Evolutionary conservation across 768 basidiomycete genomes (phyloP), one percentile per base, ranked within the genome.

Genomic region (Boletus sp.): DNA sequence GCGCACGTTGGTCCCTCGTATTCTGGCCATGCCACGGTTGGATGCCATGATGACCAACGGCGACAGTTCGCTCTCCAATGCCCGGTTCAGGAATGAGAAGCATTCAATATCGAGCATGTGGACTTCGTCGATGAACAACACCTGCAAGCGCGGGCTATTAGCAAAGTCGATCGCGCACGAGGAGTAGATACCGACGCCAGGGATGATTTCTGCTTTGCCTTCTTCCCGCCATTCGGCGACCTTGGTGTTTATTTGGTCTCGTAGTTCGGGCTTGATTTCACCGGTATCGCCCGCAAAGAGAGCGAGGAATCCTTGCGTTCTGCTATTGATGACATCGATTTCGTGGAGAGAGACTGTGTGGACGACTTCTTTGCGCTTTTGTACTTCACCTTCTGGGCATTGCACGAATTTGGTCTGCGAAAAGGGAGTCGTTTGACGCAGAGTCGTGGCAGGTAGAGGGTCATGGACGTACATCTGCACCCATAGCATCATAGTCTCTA

Each of bases 51-150:
- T 94, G 37, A 99, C 96, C 52, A 98, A 77, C 1, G 96, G 96
- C 1, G 96, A 87, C 1, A 98, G 80, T 59, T 96, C 95, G 58
- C 87, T 87, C 71, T 99, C 96, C 47, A 99, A 79, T 2, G 96
- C 96, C 35, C 96, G 86, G 71, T 99, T 99, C 57, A 99, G 79
- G 82, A 95, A 99, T 7, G 95, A 97, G 79, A 98, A 98, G 70
- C 96, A 98, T 71, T 98, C 96, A 60, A 99, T 98, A 72, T 99
- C 96, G 62, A 99, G 86, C 96, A 99, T 99, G 79, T 98, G 96
- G 12, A 98, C 96, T 76, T 98, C 96, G 74, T 98, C 96, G 64
- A 98, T 97, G 78, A 98, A 98, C 12, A 97, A 79, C n/a, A 97
- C 92, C 92, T 95, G 64, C 7, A 24, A 12, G 40, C 7, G 17